A percentile compares a stretch with the other conserved stretches of the same genome.
These are phyloP conservation scores for Avena eriantha DNA, from an alignment of 176 grass and related monocot species.

Conservation along the genomic window DNA sequence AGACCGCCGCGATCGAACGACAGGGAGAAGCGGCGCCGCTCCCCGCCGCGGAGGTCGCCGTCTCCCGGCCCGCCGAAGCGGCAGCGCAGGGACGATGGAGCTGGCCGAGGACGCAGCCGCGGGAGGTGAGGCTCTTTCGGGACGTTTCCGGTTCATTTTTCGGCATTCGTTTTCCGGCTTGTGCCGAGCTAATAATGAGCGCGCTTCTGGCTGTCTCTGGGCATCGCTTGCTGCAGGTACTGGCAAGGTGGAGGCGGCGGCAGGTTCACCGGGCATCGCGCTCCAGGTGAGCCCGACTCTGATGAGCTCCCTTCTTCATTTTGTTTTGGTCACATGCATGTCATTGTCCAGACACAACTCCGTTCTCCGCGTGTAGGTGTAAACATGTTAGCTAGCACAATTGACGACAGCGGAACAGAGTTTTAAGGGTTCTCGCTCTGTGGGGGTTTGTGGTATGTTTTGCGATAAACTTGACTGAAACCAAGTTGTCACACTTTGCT, in stretches of 20 bases:
- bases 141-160: neutral
- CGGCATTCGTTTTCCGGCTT: neutral
- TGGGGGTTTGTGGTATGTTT: neutral
- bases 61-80: slow-evolving; percentile 59
- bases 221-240: slow-evolving; percentile 40
- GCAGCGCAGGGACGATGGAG: slow-evolving; percentile 53
- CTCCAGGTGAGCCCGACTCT: slow-evolving; percentile 44
- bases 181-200: neutral
- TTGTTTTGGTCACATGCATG: neutral
- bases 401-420: neutral
- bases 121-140: slow-evolving; percentile 35
- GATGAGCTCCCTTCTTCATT: neutral
- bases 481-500: neutral
- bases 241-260: slow-evolving; percentile 39
- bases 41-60: slow-evolving; percentile 50
- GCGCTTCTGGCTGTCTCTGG: neutral
- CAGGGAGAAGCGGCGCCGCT: slow-evolving; percentile 41
- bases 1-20: neutral
- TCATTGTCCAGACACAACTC: neutral
- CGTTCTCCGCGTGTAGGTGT: neutral
- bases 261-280: slow-evolving; percentile 39
- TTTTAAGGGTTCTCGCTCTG: neutral
- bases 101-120: slow-evolving; percentile 44
- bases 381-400: neutral
- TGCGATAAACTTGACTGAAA: neutral